Conservation (phyloP, 441 rosid genomes). For the Adansonia gregorii region DNA sequence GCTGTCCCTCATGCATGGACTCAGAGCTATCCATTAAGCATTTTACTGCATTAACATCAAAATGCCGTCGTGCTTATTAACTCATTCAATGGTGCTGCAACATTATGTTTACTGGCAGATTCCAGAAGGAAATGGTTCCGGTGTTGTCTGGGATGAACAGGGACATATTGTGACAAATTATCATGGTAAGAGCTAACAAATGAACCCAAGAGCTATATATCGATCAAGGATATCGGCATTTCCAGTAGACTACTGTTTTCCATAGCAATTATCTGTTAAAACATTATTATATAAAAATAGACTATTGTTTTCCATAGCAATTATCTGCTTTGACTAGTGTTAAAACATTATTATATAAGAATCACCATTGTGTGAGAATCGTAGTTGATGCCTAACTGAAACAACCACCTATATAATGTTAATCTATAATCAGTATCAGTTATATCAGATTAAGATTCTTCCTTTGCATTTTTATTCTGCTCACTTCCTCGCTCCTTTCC, state of each 20-base stretch:
- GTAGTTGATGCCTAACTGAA: slow-evolving; percentile 17
- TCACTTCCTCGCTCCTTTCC: not conserved
- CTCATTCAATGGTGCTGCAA: not conserved
- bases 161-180: slow-evolving; percentile 95
- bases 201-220: not conserved
- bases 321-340: slow-evolving; percentile 15
- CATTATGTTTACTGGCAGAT: slow-evolving; percentile 47
- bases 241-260: not conserved
- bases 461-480: slow-evolving; percentile 7
- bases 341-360: not conserved
- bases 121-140: slow-evolving; percentile 99
- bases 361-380: not conserved
- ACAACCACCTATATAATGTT: not conserved
- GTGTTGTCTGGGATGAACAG: slow-evolving; percentile 88
- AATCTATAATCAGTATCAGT: slow-evolving; percentile 3
- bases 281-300: not conserved
- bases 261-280: not conserved
- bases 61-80: slow-evolving; percentile 11
- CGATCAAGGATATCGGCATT: not conserved
- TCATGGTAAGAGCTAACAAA: slow-evolving; percentile 69
- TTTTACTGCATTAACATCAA: slow-evolving; percentile 5
- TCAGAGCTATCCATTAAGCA: not conserved
- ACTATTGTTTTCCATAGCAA: not conserved
- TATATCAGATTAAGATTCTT: slow-evolving; percentile 1
- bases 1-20: not conserved